Conservation (phyloP, 805 yeast genomes). For the Hermanozyma aechmeae region DNA sequence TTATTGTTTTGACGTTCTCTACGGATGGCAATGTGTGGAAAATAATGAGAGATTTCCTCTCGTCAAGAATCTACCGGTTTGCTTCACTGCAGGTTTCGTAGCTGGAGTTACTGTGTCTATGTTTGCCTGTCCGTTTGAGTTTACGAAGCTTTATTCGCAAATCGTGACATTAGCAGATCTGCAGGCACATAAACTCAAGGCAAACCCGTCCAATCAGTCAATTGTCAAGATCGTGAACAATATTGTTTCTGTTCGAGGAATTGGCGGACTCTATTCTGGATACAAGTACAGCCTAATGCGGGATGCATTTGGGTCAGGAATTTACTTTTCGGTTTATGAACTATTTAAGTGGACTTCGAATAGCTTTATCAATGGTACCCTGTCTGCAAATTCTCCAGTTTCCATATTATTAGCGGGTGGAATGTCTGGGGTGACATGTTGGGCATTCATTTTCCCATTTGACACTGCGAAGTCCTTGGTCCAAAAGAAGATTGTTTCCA, state of each 20-base stretch:
- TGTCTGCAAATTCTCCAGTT: slow-evolving; percentile 16
- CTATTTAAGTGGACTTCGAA: slow-evolving; percentile 49
- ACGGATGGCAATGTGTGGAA: slow-evolving; percentile 4
- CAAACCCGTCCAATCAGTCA: slow-evolving; percentile 30
- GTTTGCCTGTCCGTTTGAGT: slow-evolving; percentile 79
- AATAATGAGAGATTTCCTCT: slow-evolving; percentile 19
- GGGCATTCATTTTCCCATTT: slow-evolving; percentile 63
- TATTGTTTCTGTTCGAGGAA: no score
- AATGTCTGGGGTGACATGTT: slow-evolving; percentile 61
- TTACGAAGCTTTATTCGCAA: slow-evolving; percentile 75
- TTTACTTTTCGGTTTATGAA: slow-evolving; percentile 71
- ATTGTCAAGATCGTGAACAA: slow-evolving; percentile 40
- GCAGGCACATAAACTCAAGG: slow-evolving; percentile 2
- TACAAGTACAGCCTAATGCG: slow-evolving; percentile 56
- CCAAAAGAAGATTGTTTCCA: slow-evolving; percentile 66
- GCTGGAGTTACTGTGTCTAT: slow-evolving; percentile 59
- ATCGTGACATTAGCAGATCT: slow-evolving; percentile 41
- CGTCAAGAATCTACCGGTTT: slow-evolving; percentile 29
- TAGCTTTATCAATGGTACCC: slow-evolving; percentile 9
- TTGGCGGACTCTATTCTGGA: slow-evolving; percentile 64
- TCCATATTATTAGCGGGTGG: slow-evolving; percentile 59
- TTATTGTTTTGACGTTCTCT: slow-evolving; percentile 6
- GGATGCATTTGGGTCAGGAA: slow-evolving; percentile 62
- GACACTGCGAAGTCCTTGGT: slow-evolving; percentile 72
- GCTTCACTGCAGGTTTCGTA: slow-evolving; percentile 48